Evolutionary conservation across 2,329 filamentous ascomycete genomes (phyloP), one percentile per base, ranked within the genome.

Genomic region (Zymoseptoria crescenta): DNA sequence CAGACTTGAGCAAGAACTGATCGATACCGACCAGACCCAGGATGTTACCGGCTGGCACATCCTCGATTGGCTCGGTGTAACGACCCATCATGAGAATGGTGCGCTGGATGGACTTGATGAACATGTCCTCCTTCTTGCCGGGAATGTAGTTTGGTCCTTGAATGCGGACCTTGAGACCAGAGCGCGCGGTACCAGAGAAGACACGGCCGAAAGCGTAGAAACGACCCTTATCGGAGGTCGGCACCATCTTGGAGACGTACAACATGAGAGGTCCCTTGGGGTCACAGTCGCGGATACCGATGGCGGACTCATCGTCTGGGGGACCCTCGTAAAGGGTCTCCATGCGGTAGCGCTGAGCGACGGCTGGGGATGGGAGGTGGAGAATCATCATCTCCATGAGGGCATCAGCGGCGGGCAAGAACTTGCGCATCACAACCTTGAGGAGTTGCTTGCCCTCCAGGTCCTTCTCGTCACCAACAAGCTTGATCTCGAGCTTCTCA

Each of bases 161-260:
- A 78, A 99, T 99, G 80, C 94, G 94, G 86, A 99, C 94, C 88
- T 97, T 97, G 74, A 97, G 84, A 83, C 94, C 94, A 70, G 94
- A 97, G 75, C 84, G 84, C 83, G 96, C 94, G 76, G 92, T 97
- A 89, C 94, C 94, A 72, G 94, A 83, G 86, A 97, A 99, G 81
- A 99, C 94, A 96, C 94, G 94, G 82, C 94, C 94, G 83, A 99
- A 99, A 78, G 94, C 94, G 83, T 96, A 99, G 91, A 99, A 99
- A 82, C 94, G 93, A 80, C 94, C 94, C 88, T 96, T 97, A 77
- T 99, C 94, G 73, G 91, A 95, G 71, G 94, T 99, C 74, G 94
- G 94, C 75, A 99, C 94, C 94, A 99, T 99, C 91, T 99, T 99
- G 79, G 94, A 99, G 79, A 99, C 92, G 89, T 99, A 99, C 71